These are phyloP conservation scores for Phytophthora nicotianae DNA, from an alignment of 352 stramenopile species.

Conservation along the genomic window DNA sequence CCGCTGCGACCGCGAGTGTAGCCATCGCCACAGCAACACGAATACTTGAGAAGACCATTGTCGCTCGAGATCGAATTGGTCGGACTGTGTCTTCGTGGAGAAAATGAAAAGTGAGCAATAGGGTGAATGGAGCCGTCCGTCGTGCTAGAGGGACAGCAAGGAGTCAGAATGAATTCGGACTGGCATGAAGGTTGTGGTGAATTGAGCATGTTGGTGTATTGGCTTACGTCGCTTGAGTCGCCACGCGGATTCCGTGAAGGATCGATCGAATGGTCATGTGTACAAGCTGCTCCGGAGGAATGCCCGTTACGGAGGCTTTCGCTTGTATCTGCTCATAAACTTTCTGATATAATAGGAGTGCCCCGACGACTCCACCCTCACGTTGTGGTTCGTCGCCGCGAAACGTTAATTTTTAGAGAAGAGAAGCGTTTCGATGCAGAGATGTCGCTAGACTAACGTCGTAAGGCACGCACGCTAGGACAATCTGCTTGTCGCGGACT, in stretches of 20 bases:
- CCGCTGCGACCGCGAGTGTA: conserved; percentile 8
- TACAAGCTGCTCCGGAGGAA: conserved; percentile 20
- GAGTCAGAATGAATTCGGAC: conserved; percentile 30
- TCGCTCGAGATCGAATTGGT: not conserved
- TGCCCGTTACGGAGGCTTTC: conserved; percentile 1
- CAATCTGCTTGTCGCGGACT: conserved; percentile 5
- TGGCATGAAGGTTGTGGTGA: conserved; percentile 22
- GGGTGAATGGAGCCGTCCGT: not conserved
- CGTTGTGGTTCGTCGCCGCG: not conserved
- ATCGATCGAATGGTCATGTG: conserved; percentile 7
- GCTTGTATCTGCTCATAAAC: not conserved
- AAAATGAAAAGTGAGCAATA: conserved; percentile 27
- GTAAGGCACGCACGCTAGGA: not conserved
- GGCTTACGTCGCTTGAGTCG: conserved; percentile 12
- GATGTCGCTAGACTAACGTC: not conserved
- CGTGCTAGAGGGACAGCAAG: conserved; percentile 3
- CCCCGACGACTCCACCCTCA: conserved; percentile 15
- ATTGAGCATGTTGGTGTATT: conserved; percentile 9
- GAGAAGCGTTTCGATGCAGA: conserved; percentile 5
- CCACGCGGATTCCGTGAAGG: conserved; percentile 27
- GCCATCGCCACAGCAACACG: conserved; percentile 15
- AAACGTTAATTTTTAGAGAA: not conserved
- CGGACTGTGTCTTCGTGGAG: conserved; percentile 11
- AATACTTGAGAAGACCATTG: conserved; percentile 29
- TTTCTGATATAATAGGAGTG: conserved; percentile 33